Evolutionary conservation across 2,329 filamentous ascomycete genomes (phyloP).

Genomic region (Seiridium cupressi): DNA sequence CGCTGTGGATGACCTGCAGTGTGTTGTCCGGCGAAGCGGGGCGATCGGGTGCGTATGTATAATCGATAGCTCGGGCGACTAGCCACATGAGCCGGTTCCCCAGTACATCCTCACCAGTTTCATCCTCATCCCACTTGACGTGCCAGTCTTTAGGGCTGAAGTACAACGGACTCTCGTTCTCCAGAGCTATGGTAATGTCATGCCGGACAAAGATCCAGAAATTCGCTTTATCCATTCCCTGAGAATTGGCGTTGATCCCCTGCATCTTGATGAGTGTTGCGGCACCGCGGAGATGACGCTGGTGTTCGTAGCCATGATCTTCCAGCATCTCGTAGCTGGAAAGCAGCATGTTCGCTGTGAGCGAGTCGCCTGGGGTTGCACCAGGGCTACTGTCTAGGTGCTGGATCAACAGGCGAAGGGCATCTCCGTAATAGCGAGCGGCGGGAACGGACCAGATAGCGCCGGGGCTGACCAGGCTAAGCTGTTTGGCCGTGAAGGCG

Average conservation of each 20-base stretch:
- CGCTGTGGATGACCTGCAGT: not conserved
- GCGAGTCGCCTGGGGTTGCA: not conserved
- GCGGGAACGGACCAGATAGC: conserved; percentile 4
- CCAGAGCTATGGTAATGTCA: conserved; percentile 10
- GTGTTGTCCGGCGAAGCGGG: not conserved
- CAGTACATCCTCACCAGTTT: conserved; percentile 3
- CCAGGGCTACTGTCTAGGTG: not conserved
- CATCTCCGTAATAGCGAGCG: conserved; percentile 7
- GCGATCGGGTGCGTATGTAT: not conserved
- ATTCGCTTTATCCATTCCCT: conserved; percentile 9
- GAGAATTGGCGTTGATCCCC: not conserved
- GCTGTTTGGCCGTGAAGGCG: conserved; percentile 11
- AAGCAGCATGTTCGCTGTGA: conserved; percentile 10
- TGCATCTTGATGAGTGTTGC: not conserved
- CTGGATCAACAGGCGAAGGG: conserved; percentile 5
- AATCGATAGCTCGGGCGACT: conserved; percentile 1
- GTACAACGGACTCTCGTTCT: conserved; percentile 6
- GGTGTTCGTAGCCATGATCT: not conserved
- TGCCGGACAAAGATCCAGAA: conserved; percentile 9
- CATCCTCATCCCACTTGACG: not conserved
- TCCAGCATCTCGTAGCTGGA: conserved; percentile 9
- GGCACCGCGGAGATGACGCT: conserved; percentile 6
- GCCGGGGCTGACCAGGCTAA: conserved; percentile 6
- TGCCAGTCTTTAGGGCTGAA: conserved; percentile 5
- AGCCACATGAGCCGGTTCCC: conserved; percentile 7